Evolutionary conservation across 768 basidiomycete genomes (phyloP).

Genomic region (Psilocybe sp.): DNA sequence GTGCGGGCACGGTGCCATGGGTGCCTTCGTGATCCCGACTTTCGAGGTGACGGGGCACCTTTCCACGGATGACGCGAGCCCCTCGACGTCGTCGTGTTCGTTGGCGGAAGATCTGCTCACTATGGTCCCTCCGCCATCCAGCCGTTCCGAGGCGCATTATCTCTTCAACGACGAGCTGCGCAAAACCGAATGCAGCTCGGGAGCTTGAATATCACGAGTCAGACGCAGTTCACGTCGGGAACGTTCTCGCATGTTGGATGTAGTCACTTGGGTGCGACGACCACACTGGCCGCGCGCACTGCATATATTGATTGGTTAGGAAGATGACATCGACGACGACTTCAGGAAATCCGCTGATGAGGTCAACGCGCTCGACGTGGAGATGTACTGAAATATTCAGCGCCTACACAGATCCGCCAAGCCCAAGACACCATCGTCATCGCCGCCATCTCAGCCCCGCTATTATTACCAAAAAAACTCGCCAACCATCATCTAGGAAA

Average conservation of each 20-base stretch:
- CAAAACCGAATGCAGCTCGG: conserved; percentile 23
- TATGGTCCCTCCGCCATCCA: conserved; percentile 13
- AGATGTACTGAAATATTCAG: too few relatives aligned
- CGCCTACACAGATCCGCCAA: too few relatives aligned
- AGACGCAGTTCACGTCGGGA: conserved; percentile 38
- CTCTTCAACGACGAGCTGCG: conserved; percentile 29
- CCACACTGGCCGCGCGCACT: conserved; percentile 37
- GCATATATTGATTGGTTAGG: conserved; percentile 25
- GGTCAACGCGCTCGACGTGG: conserved; percentile 14
- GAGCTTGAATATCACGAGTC: conserved; percentile 28
- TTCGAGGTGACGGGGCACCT: conserved; percentile 40
- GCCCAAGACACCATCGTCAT: too few relatives aligned
- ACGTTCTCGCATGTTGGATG: conserved; percentile 42
- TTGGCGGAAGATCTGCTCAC: conserved; percentile 14
- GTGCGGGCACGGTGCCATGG: conserved; percentile 41
- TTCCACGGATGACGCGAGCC: conserved; percentile 22
- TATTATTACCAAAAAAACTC: too few relatives aligned
- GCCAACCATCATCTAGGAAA: too few relatives aligned
- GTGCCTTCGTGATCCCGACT: conserved; percentile 38
- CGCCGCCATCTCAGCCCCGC: too few relatives aligned
- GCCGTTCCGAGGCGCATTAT: conserved; percentile 27
- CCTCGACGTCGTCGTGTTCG: conserved; percentile 8
- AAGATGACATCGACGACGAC: conserved; percentile 27
- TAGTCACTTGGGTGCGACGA: conserved; percentile 40
- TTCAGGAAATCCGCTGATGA: conserved; percentile 26